Evolutionary conservation across 108 stramenopile species (phyloP), one percentile per base, ranked within the genome.

Genomic region (Nitzschia palea): DNA sequence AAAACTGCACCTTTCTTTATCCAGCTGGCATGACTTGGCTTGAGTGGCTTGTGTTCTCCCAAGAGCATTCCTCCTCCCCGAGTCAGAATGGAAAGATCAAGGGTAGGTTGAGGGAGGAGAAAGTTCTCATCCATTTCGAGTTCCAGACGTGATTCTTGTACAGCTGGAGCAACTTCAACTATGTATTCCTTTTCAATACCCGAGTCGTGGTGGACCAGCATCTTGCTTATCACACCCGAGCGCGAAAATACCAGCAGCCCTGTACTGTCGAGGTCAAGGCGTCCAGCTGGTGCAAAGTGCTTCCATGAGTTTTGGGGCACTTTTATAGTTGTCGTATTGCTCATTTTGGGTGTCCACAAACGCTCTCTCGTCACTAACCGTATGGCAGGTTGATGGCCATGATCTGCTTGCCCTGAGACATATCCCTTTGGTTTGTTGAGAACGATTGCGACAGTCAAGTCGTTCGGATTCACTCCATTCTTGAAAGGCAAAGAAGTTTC

Each of bases 361-460:
- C 67, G 34, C 32, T 81, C 68, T 40, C 58, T 30, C 10, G 84
- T 89, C 34, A 89, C 51, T 23, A 90, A 66, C 42, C 82, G 58
- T 4, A 86, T 77, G 1, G 86, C 86, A 14, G 88, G 85, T 20
- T 70, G 66, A 35, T 82, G 70, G 14, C 64, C 66, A 45, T 76
- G 63, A 44, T 90, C 88, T 28, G 87, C 83, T 63, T 91, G 90
- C 20, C 80, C 81, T 1, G 85, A 84, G 0, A 95, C 89, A 66
- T 83, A 88, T 27, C 89, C 90, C 8, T 71, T n/a, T 0, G 93
- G 93, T 62, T 95, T 95, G 78, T 95, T 77, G 59, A 95, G 48
- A 20, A 95, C 76, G 8, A 95, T 65, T 0, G 90, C 78, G 9
- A 50, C 61, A 10, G 66, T 62, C n/a, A 34, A 25, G 25, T 47